Conservation (phyloP, 192 early-diverging fungal species). For the Podila horticola region DNA sequence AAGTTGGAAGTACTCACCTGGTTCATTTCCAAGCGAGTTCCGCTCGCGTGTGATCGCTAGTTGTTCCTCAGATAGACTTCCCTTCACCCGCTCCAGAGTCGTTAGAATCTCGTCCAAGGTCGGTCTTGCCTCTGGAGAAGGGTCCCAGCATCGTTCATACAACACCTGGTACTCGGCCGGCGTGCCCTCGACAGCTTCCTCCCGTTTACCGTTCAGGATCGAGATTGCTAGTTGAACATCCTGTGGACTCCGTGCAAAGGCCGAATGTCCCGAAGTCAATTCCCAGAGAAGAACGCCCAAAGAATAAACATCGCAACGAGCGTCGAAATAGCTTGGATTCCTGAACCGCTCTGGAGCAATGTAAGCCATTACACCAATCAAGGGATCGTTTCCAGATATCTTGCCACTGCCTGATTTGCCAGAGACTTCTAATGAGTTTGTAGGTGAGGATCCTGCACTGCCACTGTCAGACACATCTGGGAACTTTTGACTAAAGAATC, state of each 20-base stretch:
- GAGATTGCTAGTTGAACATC: slow-evolving; percentile 40
- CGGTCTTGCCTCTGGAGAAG: slow-evolving; percentile 27
- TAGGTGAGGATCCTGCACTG: neutral
- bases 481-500: slow-evolving; percentile 21
- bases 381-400: slow-evolving; percentile 8
- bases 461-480: neutral
- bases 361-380: slow-evolving; percentile 49
- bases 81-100: slow-evolving; percentile 5
- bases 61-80: slow-evolving; percentile 12
- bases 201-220: slow-evolving; percentile 47
- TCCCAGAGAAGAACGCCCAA: slow-evolving; percentile 57
- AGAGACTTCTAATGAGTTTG: neutral
- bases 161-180: slow-evolving; percentile 32
- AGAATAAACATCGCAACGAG: slow-evolving; percentile 55
- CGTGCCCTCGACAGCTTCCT: slow-evolving; percentile 29
- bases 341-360: slow-evolving; percentile 50
- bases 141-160: slow-evolving; percentile 51
- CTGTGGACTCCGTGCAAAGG: slow-evolving; percentile 29
- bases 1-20: slow-evolving; percentile 1
- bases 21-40: neutral
- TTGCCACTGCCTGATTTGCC: neutral
- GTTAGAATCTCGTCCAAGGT: slow-evolving; percentile 29
- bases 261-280: slow-evolving; percentile 44
- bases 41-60: slow-evolving; percentile 20
- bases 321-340: slow-evolving; percentile 44